phyloP scores from a whole-genome alignment of 495 filamentous ascomycete species.

The Symbiotaphrina buchneri region DNA sequence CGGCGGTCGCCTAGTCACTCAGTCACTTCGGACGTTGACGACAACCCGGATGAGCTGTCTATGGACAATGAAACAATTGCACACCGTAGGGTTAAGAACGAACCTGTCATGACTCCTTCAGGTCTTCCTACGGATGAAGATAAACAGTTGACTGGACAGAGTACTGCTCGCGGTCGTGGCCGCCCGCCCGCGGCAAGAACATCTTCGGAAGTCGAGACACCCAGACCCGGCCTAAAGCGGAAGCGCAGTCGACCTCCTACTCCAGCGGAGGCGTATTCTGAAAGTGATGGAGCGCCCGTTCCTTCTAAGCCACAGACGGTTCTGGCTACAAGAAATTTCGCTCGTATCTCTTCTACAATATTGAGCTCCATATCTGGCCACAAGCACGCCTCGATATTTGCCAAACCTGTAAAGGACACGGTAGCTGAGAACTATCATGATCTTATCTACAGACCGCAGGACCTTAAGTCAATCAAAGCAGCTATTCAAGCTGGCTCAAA shows the following conservation, averaged over 20 bases:
- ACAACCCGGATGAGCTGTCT: conserved; percentile 26
- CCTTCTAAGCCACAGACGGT: conserved; percentile 26
- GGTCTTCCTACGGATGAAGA: conserved; percentile 14
- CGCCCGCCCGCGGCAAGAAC: no score
- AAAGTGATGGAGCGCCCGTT: no score
- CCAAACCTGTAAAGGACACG: conserved; percentile 56
- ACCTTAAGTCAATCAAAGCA: conserved; percentile 66
- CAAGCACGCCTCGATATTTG: conserved; percentile 75
- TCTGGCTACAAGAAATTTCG: conserved; percentile 53
- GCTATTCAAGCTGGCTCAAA: conserved; percentile 59
- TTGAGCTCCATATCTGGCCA: conserved; percentile 72
- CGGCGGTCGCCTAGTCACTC: conserved; percentile 37
- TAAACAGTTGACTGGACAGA: conserved; percentile 6
- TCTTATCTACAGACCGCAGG: conserved; percentile 68
- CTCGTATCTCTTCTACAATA: conserved; percentile 50
- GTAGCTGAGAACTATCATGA: conserved; percentile 77
- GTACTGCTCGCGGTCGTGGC: no score
- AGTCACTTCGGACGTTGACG: conserved; percentile 29
- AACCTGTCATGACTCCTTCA: conserved; percentile 35
- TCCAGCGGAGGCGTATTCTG: no score
- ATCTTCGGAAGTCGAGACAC: no score
- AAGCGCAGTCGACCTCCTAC: no score
- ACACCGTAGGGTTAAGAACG: conserved; percentile 37
- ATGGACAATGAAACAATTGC: conserved; percentile 19
- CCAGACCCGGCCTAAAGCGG: no score